phyloP scores from a whole-genome alignment of 768 basidiomycete species.

The Wakefieldia striispora region DNA sequence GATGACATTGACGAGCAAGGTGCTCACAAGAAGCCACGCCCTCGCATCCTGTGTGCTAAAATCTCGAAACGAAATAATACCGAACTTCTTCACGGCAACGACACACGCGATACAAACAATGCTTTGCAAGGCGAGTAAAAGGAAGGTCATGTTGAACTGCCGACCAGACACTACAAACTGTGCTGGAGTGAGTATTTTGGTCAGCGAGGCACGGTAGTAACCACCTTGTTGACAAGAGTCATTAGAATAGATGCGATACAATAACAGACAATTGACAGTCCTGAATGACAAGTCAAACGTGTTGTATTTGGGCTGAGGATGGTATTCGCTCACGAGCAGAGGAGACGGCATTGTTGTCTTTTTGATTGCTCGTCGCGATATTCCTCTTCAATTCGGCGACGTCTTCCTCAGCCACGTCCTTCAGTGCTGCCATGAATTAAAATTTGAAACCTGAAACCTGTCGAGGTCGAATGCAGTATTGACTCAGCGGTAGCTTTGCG shows the following conservation, averaged over 20 bases:
- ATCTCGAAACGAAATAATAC: constrained; percentile 80
- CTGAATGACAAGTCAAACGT: constrained; percentile 36
- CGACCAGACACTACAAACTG: constrained; percentile 94
- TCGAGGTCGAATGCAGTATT: neutral
- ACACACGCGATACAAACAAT: constrained; percentile 85
- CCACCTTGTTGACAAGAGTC: constrained; percentile 96
- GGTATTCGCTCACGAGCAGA: constrained; percentile 24
- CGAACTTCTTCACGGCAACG: constrained; percentile 61
- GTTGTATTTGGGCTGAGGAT: neutral
- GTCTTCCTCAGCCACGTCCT: constrained; percentile 33
- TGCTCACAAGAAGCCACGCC: constrained; percentile 93
- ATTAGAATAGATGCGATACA: constrained; percentile 92
- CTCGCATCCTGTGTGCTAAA: constrained; percentile 85
- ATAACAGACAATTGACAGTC: constrained; percentile 82
- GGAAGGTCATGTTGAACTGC: constrained; percentile 95
- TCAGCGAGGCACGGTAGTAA: neutral
- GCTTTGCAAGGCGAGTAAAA: constrained; percentile 89
- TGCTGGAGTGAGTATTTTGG: constrained; percentile 1
- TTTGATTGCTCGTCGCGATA: constrained; percentile 38
- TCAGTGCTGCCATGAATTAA: constrained; percentile 15
- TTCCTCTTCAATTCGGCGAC: constrained; percentile 55
- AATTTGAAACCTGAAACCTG: neutral
- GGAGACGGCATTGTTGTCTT: constrained; percentile 13
- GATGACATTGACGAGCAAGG: constrained; percentile 88
- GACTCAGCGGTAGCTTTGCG: neutral